phyloP scores from a whole-genome alignment of 2,329 filamentous ascomycete genomes.

The Cadophora sp. region DNA sequence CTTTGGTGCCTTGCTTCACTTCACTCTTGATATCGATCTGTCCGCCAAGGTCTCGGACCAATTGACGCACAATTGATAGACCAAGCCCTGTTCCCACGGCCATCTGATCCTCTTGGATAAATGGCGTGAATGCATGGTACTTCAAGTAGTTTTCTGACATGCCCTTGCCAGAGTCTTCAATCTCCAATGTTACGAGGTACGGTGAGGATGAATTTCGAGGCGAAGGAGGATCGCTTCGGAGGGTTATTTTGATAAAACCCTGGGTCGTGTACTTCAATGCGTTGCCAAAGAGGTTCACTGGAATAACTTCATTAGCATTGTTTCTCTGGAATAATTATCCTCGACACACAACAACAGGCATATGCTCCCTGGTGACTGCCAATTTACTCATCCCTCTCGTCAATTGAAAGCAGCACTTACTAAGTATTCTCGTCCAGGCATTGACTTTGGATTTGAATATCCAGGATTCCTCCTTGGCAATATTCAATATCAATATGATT shows the following conservation, averaged over 20 bases:
- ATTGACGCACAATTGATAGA: conserved; percentile 64
- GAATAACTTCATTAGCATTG: not conserved
- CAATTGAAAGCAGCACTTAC: not conserved
- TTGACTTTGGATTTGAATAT: conserved; percentile 60
- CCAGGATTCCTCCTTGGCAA: conserved; percentile 54
- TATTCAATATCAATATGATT: conserved; percentile 52
- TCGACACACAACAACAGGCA: too few relatives aligned
- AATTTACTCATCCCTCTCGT: too few relatives aligned
- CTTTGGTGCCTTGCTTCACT: conserved; percentile 58
- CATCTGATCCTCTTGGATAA: conserved; percentile 66
- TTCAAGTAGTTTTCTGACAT: conserved; percentile 67
- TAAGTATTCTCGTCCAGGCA: conserved; percentile 56
- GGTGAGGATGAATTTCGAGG: not conserved
- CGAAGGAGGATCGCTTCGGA: conserved; percentile 36
- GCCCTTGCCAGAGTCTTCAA: conserved; percentile 67
- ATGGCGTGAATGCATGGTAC: conserved; percentile 64
- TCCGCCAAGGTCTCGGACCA: conserved; percentile 66
- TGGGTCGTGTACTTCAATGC: conserved; percentile 64
- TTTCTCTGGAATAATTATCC: not conserved
- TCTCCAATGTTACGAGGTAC: conserved; percentile 40
- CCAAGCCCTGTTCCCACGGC: conserved; percentile 67
- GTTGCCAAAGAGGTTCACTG: conserved; percentile 65
- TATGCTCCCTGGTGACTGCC: too few relatives aligned
- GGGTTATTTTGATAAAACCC: conserved; percentile 55
- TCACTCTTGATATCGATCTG: conserved; percentile 63